Conservation (phyloP, 805 yeast species). For the Starmerella tilneyi region DNA sequence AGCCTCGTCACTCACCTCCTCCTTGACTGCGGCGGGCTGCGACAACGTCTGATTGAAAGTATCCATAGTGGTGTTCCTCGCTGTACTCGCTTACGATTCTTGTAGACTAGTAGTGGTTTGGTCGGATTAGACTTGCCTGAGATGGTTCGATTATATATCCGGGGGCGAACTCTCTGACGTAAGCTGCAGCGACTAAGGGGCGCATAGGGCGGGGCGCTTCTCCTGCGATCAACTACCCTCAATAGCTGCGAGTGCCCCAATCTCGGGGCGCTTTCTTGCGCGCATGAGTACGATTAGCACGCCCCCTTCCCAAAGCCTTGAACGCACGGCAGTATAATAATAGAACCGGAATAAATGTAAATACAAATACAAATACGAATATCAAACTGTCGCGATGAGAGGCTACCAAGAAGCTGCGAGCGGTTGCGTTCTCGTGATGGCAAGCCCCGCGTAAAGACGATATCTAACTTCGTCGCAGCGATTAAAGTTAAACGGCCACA, state of each 20-base stretch:
- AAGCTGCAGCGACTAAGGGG: slow-evolving; percentile 6
- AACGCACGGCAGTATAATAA: too few relatives aligned
- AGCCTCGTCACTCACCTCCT: slow-evolving; percentile 23
- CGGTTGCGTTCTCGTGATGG: too few relatives aligned
- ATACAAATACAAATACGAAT: too few relatives aligned
- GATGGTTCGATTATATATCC: background rate
- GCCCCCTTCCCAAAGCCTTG: too few relatives aligned
- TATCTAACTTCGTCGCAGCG: too few relatives aligned
- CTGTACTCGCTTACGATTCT: background rate
- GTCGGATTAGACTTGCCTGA: background rate
- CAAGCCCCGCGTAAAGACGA: too few relatives aligned
- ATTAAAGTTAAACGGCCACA: background rate
- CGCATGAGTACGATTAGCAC: background rate
- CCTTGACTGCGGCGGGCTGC: slow-evolving; percentile 19
- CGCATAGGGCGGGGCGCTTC: slow-evolving; percentile 1
- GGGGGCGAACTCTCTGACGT: slow-evolving; percentile 1
- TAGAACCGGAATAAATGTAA: too few relatives aligned
- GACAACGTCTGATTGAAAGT: slow-evolving; percentile 20
- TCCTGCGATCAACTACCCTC: slow-evolving; percentile 1
- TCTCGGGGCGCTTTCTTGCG: background rate
- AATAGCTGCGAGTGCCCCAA: slow-evolving; percentile 5
- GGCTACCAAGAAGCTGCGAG: background rate
- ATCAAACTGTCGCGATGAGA: too few relatives aligned
- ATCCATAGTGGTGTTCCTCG: slow-evolving; percentile 14
- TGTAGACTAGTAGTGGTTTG: background rate